phyloP scores from a whole-genome alignment of 2,329 filamentous ascomycete genomes.

The Aspergillus pseudonomiae region DNA sequence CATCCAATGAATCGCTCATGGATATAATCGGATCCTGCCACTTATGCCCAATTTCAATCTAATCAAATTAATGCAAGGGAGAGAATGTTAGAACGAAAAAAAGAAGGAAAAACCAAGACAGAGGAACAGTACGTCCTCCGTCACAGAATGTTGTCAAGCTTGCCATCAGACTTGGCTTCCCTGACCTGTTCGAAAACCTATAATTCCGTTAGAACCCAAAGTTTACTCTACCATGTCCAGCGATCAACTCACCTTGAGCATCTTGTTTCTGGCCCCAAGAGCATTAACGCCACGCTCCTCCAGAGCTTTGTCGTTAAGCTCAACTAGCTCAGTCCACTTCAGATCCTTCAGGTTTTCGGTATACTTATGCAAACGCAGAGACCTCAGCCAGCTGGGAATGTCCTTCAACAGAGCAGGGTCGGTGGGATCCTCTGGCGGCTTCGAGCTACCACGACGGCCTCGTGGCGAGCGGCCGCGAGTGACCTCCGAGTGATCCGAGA shows the following conservation, averaged over 20 bases:
- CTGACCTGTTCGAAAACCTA: slow-evolving; percentile 94
- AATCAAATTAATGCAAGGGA: slow-evolving; percentile 33
- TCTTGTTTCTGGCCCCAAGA: slow-evolving; percentile 90
- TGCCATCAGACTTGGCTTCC: slow-evolving; percentile 75
- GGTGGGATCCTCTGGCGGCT: slow-evolving; percentile 96
- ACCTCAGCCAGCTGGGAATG: slow-evolving; percentile 94
- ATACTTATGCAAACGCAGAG: slow-evolving; percentile 95
- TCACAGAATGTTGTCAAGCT: slow-evolving; percentile 53
- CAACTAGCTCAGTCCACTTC: slow-evolving; percentile 91
- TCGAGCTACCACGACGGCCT: slow-evolving; percentile 89
- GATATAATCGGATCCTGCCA: slow-evolving; percentile 32
- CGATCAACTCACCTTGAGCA: slow-evolving; percentile 75
- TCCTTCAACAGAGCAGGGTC: slow-evolving; percentile 88
- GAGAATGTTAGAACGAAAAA: slow-evolving; percentile 26
- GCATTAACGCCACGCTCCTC: slow-evolving; percentile 94
- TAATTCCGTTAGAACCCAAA: slow-evolving; percentile 2
- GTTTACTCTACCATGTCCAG: background rate
- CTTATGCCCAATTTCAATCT: slow-evolving; percentile 30
- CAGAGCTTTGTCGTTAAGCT: slow-evolving; percentile 88
- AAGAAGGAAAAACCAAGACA: slow-evolving; percentile 15
- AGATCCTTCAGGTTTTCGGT: slow-evolving; percentile 97
- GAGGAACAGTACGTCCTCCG: slow-evolving; percentile 1
- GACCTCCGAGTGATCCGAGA: slow-evolving; percentile 93
- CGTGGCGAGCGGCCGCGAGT: slow-evolving; percentile 87
- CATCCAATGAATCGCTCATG: slow-evolving; percentile 24